These are phyloP conservation scores for Vitis hybrid DNA, from an alignment of 177 flowering plant species.

Conservation along the genomic window DNA sequence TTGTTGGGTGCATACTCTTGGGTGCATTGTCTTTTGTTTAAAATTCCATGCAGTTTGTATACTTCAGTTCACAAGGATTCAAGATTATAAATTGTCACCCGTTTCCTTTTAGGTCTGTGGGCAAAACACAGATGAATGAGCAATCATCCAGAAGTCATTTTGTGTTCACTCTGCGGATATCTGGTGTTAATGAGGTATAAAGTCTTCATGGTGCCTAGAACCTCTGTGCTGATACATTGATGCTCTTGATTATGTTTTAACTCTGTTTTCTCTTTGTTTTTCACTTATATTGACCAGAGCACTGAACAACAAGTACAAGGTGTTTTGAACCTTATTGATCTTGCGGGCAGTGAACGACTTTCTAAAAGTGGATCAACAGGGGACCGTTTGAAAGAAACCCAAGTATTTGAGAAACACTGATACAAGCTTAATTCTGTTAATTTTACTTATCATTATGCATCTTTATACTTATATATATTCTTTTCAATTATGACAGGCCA, in stretches of 20 bases:
- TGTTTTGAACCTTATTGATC: slow-evolving; percentile 85
- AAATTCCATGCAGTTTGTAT: neutral
- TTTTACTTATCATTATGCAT: neutral
- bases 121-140: slow-evolving; percentile 87
- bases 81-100: neutral
- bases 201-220: neutral
- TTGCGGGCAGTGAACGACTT: slow-evolving; percentile 97
- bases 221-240: neutral
- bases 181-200: slow-evolving; percentile 79
- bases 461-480: neutral
- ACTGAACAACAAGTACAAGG: slow-evolving; percentile 97
- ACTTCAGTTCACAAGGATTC: neutral
- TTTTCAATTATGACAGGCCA: slow-evolving; percentile 49
- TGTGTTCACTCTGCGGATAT: slow-evolving; percentile 78
- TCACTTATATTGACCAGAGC: slow-evolving; percentile 40
- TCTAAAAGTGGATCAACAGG: slow-evolving; percentile 98
- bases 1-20: neutral
- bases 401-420: slow-evolving; percentile 38
- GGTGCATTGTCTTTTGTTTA: too few species aligned
- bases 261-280: neutral
- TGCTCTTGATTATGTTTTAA: neutral
- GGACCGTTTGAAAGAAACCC: slow-evolving; percentile 88
- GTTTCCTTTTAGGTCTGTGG: slow-evolving; percentile 59
- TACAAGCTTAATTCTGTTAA: neutral
- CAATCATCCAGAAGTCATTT: slow-evolving; percentile 91